These are phyloP conservation scores for Astrothelium macrocarpum DNA, from an alignment of 495 filamentous ascomycete species.

Conservation along the genomic window DNA sequence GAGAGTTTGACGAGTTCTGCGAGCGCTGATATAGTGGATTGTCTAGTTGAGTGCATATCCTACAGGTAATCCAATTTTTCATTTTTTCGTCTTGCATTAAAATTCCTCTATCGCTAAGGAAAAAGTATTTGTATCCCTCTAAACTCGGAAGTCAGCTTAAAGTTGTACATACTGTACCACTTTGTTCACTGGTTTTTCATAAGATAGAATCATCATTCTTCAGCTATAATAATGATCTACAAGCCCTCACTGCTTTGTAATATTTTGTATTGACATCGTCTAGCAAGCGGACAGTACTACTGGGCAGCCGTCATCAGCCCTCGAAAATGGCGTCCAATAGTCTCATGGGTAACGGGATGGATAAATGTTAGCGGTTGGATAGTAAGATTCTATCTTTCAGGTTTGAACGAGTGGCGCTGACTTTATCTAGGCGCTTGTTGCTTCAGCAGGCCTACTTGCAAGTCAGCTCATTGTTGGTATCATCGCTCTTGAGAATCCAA, in stretches of 20 bases:
- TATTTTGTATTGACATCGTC: background rate
- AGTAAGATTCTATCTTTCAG: constrained; percentile 1
- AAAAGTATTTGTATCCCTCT: background rate
- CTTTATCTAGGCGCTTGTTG: constrained; percentile 16
- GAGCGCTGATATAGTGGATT: background rate
- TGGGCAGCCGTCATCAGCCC: constrained; percentile 61
- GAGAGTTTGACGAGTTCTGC: background rate
- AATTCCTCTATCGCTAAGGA: background rate
- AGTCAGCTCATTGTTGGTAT: constrained; percentile 40
- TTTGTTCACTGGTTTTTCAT: background rate
- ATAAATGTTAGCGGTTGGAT: constrained; percentile 69
- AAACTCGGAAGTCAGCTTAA: no score
- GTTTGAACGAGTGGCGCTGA: background rate
- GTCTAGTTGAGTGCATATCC: constrained; percentile 52
- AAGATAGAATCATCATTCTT: background rate
- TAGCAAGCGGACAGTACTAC: constrained; percentile 58
- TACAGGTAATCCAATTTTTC: constrained; percentile 29
- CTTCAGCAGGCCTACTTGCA: constrained; percentile 31
- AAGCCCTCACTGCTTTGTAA: background rate
- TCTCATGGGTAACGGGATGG: constrained; percentile 68
- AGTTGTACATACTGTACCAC: no score
- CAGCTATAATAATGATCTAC: background rate
- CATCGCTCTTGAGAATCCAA: constrained; percentile 35
- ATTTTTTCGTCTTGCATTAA: background rate
- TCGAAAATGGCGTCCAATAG: constrained; percentile 48